Conservation (phyloP, 1,284 basidiomycete species). For the Puccinia horiana region DNA sequence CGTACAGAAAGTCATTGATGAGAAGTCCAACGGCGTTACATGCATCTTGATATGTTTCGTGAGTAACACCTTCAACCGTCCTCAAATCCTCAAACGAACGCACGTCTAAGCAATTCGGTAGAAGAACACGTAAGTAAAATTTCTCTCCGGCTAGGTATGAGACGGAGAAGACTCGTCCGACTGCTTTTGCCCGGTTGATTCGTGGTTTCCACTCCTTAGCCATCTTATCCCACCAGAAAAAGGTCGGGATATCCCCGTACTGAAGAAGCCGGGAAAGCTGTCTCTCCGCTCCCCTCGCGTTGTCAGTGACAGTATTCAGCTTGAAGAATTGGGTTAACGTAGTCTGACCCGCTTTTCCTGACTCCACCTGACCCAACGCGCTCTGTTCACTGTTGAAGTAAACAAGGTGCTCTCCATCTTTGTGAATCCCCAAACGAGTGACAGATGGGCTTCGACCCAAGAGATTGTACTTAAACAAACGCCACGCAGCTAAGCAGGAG, state of each 20-base stretch:
- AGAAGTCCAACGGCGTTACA: not conserved
- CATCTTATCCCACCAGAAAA: not conserved
- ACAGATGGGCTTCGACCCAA: not conserved
- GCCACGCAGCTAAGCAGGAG: constrained; percentile 19
- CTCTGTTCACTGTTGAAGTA: not conserved
- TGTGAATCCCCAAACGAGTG: not conserved
- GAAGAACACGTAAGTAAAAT: not conserved
- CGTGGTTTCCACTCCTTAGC: not conserved
- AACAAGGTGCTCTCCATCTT: not conserved
- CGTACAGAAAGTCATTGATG: not conserved
- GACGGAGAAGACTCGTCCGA: not conserved
- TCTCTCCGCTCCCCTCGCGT: not conserved
- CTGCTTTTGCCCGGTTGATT: not conserved
- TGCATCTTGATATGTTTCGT: not conserved
- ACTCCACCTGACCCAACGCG: not conserved
- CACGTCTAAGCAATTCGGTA: not conserved
- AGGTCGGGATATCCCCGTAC: not conserved
- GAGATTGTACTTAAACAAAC: not conserved
- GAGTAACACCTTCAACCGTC: not conserved
- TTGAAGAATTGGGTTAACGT: constrained; percentile 8
- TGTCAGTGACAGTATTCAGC: not conserved
- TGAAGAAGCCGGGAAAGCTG: not conserved
- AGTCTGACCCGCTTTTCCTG: not conserved
- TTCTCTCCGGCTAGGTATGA: not conserved
- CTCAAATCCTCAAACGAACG: not conserved